Percentiles rank a stretch among this genome's conserved stretches.
Evolutionary conservation across 108 stramenopile genomes (phyloP).

Genomic region (Cyclotella kingstonii): DNA sequence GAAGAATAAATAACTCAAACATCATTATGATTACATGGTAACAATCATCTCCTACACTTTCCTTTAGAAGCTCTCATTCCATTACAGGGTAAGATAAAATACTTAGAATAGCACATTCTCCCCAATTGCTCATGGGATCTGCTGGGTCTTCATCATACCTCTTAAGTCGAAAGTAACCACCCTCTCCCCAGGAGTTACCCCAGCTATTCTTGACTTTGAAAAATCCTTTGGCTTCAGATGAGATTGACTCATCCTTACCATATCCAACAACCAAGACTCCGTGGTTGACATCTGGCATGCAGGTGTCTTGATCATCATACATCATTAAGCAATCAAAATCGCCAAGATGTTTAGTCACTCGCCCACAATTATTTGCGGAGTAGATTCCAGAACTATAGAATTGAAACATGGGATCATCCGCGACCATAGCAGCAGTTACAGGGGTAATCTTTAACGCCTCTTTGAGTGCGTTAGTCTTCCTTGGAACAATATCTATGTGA

Average conservation of each 20-base stretch:
- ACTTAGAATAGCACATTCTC: conserved; percentile 75
- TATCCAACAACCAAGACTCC: conserved; percentile 96
- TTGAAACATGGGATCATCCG: conserved; percentile 84
- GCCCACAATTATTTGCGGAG: conserved; percentile 66
- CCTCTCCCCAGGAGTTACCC: conserved; percentile 88
- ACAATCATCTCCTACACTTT: too few species aligned
- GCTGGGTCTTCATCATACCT: conserved; percentile 43
- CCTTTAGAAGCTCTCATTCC: too few species aligned
- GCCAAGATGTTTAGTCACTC: conserved; percentile 24
- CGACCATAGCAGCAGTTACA: conserved; percentile 80
- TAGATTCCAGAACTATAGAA: conserved; percentile 96
- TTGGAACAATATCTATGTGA: conserved; percentile 77
- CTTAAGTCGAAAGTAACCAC: conserved; percentile 86
- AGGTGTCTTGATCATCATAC: conserved; percentile 42
- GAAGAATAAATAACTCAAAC: too few species aligned
- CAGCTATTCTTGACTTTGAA: conserved; percentile 91
- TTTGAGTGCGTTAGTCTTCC: conserved; percentile 68
- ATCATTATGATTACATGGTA: too few species aligned
- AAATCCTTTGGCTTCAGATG: conserved; percentile 52
- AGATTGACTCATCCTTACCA: conserved; percentile 78
- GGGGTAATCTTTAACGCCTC: conserved; percentile 76
- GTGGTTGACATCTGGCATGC: conserved; percentile 87
- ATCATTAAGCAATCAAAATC: conserved; percentile 10
- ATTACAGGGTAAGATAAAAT: conserved; percentile 40
- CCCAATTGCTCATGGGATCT: conserved; percentile 68